Evolutionary conservation across 164 flowering plant genomes (phyloP), one percentile per base, ranked within the genome.

Genomic region (Taxillus chinensis): DNA sequence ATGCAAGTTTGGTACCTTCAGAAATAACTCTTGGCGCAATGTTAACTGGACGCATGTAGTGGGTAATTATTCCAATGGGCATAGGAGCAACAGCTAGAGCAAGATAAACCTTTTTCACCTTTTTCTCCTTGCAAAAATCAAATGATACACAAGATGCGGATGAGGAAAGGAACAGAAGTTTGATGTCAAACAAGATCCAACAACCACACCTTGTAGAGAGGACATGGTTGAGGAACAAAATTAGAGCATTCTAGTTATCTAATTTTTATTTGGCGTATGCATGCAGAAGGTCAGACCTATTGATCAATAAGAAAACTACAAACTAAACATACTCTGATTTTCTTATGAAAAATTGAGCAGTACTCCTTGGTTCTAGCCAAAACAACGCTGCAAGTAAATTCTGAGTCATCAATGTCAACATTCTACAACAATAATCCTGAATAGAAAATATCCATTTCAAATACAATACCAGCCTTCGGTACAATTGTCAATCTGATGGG

Each of bases 401-500:
- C 58, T 8, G 65, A 57, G 43, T 49, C 57, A 57, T 79, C 45
- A 62, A 38, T 49, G 8, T 9, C 39, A 27, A 60, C 15, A 16
- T 39, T 15, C 57, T 39, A 58, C 39, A 38, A 46, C 16, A 17
- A 62, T 9, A 50, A 62, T 55, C 16, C 41, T 13, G 57, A n/a
- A 5, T 41, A 38, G 39, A 4, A 42, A 65, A 39, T 62, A 9
- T 57, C 4, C 46, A 16, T 8, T 14, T 6, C 17, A 54, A 5
- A 65, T 58, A 51, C 70, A 51, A 40, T 82, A 92, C 96, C 98
- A 92, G 74, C 96, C 98, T 67, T 90, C 98, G 16, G 93, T 80
- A 79, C 98, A 92, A 62, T 92, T 92, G 74, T 92, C 96, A 73
- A 92, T 92, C 83, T 92, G 96, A 78, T 92, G 98, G 55, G 98